These are phyloP conservation scores for Colletotrichum trifolii DNA, from an alignment of 2,329 filamentous ascomycete genomes.

Conservation along the genomic window DNA sequence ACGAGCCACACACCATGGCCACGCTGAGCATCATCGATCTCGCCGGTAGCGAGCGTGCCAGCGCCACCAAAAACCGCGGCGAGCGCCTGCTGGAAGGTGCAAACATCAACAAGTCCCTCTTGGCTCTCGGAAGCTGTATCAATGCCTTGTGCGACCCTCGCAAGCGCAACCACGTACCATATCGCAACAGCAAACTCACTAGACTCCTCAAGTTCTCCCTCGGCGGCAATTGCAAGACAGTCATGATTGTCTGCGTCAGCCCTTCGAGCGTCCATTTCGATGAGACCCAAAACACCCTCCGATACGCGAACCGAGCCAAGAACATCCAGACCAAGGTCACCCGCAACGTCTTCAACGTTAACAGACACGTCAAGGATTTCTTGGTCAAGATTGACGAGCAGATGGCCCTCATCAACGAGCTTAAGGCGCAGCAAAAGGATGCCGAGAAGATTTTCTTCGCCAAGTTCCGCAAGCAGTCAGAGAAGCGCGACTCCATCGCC, in stretches of 20 bases:
- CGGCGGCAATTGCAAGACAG: slow-evolving; percentile 97
- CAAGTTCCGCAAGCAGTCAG: slow-evolving; percentile 91
- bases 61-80: slow-evolving; percentile 95
- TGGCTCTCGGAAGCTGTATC: slow-evolving; percentile 96
- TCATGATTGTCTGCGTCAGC: slow-evolving; percentile 99
- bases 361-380: slow-evolving; percentile 98
- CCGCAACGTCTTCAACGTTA: slow-evolving; percentile 99
- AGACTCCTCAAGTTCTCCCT: slow-evolving; percentile 96
- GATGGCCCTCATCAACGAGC: slow-evolving; percentile 94
- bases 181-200: slow-evolving; percentile 97
- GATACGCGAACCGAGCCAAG: slow-evolving; percentile 97
- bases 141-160: slow-evolving; percentile 95
- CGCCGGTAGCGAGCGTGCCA: slow-evolving; percentile 94
- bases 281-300: slow-evolving; percentile 96
- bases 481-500: slow-evolving; percentile 81
- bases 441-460: slow-evolving; percentile 82
- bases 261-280: slow-evolving; percentile 97
- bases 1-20: slow-evolving; percentile 97
- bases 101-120: slow-evolving; percentile 98
- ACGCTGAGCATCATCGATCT: slow-evolving; percentile 98
- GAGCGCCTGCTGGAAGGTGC: slow-evolving; percentile 92
- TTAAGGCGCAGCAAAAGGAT: slow-evolving; percentile 92
- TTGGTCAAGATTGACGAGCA: slow-evolving; percentile 99
- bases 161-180: slow-evolving; percentile 93
- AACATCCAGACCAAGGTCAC: slow-evolving; percentile 99